Base-by-base conservation (phyloP, 2,329 filamentous ascomycete species). In the Colletotrichum lentis region DNA sequence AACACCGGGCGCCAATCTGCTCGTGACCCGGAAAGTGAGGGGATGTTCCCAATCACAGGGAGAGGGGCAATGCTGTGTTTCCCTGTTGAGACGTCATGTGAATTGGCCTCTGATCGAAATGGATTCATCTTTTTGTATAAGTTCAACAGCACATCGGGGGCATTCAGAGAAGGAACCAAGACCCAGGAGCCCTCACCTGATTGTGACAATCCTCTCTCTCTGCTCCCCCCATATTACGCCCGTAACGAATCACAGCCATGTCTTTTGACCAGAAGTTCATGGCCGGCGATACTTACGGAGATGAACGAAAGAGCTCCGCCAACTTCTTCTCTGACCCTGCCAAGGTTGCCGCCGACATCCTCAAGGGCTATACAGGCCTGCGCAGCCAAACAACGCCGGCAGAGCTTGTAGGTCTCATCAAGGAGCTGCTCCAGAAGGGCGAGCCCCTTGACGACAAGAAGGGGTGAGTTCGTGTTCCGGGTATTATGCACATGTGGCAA, bases 391-490 rank as follows among this genome's bases (percentile, higher is more conserved):
- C 71, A 1, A 74, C 74, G 27, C 47, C 73, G 16, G 47, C 71
- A 5, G 72, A 81, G 56, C 64, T 80, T 14, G 70, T 72, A 5
- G 72, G 63, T 5, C 75, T 81, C 35, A 71, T 80, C 50, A 76
- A 78, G 20, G 73, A 73, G 41, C 60, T 68, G n/a, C 41, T 64
- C 5, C 49, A 53, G 10, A 68, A 68, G 16, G 65, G 61, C 5
- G 79, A 85, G 49, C 82, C 83, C 8, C 77, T 87, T 18, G 81
- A 91, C 72, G 89, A 91, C 73, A 89, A 86, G 74, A 83, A 80
- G 55, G 76, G 77, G 78, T 80, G 72, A 74, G 73, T 39, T 11
- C 14, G 10, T 5, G 14, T 1, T 10, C 11, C 3, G 16, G 2
- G 4, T 24, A 4, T 24, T 11, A 20, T 41, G 18, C 14, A n/a